Evolutionary conservation across 164 flowering plant genomes (phyloP), one percentile per base, ranked within the genome.

Genomic region (Santalum album): DNA sequence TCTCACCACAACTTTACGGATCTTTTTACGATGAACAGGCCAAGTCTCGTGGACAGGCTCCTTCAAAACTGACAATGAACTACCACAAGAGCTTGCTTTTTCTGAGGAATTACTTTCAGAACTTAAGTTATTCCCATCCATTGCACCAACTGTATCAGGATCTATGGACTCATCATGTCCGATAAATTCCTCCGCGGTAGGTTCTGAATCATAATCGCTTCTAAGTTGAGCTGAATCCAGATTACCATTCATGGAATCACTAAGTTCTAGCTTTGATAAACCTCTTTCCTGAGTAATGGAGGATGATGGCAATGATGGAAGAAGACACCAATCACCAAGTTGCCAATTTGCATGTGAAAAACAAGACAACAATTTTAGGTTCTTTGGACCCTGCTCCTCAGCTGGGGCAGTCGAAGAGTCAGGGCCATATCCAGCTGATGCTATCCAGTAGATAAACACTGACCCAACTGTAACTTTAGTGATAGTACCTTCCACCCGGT

Each of bases 291-390:
- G 12, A 15, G 66, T 14, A 51, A 39, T 51, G n/a, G 70, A 65
- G 19, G 82, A 67, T 27, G 75, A 58, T 47, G 22, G 40, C 22
- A 45, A 24, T 45, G 83, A 58, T 17, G 91, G 90, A 60, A 82
- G 78, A 56, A 84, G 78, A 73, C 99, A 90, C 92, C 96, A 84
- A 63, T 94, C 97, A 75, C 97, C 90, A 16, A 90, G 71, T 65
- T 87, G 90, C 99, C 99, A 94, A 70, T 75, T 90, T 56, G 97
- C 82, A 82, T 94, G 84, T 23, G 82, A 36, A 68, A 86, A 87
- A 73, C 90, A 87, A 61, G 97, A 79, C 68, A 94, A 55, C 19
- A 81, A 69, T 58, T 76, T 90, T 49, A 94, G 64, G 62, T 84
- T 72, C 66, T 81, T 84, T 2, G 96, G 95, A 58, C 63, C 77